Base-by-base conservation (phyloP, 805 yeast species). In the Cyberlindnera xylosilytica region DNA sequence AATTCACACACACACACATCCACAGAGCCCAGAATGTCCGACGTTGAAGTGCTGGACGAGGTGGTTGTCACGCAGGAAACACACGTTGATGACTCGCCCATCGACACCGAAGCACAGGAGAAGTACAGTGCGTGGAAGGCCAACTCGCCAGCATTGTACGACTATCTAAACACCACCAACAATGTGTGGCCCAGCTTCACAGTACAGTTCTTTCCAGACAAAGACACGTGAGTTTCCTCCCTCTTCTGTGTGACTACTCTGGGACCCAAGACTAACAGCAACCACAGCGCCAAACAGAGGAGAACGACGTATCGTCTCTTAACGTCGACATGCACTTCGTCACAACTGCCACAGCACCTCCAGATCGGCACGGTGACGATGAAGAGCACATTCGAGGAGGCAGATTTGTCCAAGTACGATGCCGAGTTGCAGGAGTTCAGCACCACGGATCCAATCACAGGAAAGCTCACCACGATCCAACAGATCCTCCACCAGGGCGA, bases 81-180 rank as follows among this genome's bases (percentile, higher is more conserved):
- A 19, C 16, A 8, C 12, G 34, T 30, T 7, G 33, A 30, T 12
- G 30, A 27, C 30, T 27, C 30, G 8, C 30, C 12, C 9, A 50
- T 49, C 12, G 51, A 45, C 26, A 10, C 44, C 5, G 19, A 45
- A 15, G 34, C 39, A 1, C 54, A 52, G 19, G 38, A 46, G 16
- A 38, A 63, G 20, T 69, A 69, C 40, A 55, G 60, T 17, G 47
- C 48, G 8, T 88, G 96, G 96, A 88, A 87, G 61, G 81, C 84
- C 54, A 83, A 91, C 28, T 81, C 87, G 3, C 88, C 88, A 9
- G 68, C 83, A 49, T 68, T 87, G 42, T 88, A 88, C 62, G 86
- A 82, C 52, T 74, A 83, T 47, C 68, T 87, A 35, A 81, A 84
- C 48, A 83, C 93, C 4, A 75, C 74, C 36, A 79, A 83, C 8